phyloP scores from a whole-genome alignment of 2,329 filamentous ascomycete genomes.

The Colletotrichum eremochloae region DNA sequence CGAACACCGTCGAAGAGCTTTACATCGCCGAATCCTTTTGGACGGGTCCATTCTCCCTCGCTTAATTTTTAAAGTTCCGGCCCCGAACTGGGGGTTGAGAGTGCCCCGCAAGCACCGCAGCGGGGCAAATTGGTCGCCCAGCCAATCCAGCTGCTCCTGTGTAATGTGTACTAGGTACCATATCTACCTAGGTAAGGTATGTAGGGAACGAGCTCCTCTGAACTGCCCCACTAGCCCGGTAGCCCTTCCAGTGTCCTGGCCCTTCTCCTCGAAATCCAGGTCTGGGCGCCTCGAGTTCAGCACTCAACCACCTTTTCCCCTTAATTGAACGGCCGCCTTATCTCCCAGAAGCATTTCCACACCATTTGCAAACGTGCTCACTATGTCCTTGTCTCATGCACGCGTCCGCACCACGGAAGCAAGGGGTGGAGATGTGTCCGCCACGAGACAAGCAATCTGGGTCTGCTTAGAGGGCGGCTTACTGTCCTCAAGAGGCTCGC shows the following conservation, averaged over 20 bases:
- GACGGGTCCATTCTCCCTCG: conserved; percentile 4
- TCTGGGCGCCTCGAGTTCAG: not conserved
- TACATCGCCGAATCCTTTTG: not conserved
- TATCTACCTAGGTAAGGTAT: too few relatives aligned
- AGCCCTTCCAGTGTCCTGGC: not conserved
- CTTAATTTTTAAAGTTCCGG: conserved; percentile 25
- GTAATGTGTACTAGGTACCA: too few relatives aligned
- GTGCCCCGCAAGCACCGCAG: not conserved
- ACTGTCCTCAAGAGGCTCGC: not conserved
- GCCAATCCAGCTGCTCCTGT: not conserved
- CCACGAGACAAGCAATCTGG: not conserved
- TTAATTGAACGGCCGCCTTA: not conserved
- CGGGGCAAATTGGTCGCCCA: not conserved
- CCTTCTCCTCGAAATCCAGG: not conserved
- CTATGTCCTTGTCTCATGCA: not conserved
- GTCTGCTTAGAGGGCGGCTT: not conserved
- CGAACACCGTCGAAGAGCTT: not conserved
- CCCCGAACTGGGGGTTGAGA: not conserved
- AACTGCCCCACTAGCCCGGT: not conserved
- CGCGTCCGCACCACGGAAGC: not conserved
- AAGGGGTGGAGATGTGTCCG: not conserved
- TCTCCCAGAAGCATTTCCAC: not conserved
- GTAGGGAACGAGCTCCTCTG: not conserved
- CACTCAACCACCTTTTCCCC: not conserved
- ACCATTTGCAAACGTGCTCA: not conserved